A percentile compares a stretch with the other conserved stretches of the same genome.
Evolutionary conservation across 805 yeast genomes (phyloP).

Genomic region (Saturnispora gosingensis): DNA sequence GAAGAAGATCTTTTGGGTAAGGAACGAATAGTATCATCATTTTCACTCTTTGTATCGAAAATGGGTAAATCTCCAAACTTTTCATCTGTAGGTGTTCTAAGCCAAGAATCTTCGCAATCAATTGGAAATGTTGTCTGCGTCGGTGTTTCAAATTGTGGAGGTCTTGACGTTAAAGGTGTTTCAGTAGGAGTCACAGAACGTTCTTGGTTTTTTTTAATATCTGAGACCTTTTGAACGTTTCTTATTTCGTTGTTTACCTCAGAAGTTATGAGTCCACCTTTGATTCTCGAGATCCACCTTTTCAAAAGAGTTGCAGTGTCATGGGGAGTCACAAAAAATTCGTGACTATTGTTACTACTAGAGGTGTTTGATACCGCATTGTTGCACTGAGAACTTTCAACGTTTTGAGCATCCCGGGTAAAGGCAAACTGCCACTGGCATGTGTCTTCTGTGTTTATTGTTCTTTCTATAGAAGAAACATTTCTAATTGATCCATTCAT

Average conservation of each 20-base stretch:
- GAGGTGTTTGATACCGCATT: not conserved
- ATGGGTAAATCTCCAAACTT: not conserved
- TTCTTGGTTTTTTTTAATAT: conserved; percentile 3
- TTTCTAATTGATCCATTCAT: conserved; percentile 30
- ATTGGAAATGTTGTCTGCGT: not conserved
- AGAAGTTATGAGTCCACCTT: conserved; percentile 24
- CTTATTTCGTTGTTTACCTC: conserved; percentile 13
- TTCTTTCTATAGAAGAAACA: conserved; percentile 23
- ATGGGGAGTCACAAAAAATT: conserved; percentile 18
- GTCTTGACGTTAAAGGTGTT: conserved; percentile 1
- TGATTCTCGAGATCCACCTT: conserved; percentile 27
- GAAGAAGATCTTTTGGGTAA: not conserved
- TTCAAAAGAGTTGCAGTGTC: conserved; percentile 31
- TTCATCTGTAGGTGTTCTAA: conserved; percentile 8
- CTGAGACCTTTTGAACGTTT: conserved; percentile 2
- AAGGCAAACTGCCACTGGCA: conserved; percentile 14
- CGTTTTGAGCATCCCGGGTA: not conserved
- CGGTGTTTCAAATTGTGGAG: conserved; percentile 4
- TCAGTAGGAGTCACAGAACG: conserved; percentile 2
- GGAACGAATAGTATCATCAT: not conserved
- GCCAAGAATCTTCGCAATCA: not conserved
- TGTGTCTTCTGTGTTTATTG: conserved; percentile 17
- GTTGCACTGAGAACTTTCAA: not conserved
- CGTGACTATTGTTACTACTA: not conserved
- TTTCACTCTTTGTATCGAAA: not conserved